phyloP scores from a whole-genome alignment of 768 basidiomycete species.

The Phanerochaete sordida region DNA sequence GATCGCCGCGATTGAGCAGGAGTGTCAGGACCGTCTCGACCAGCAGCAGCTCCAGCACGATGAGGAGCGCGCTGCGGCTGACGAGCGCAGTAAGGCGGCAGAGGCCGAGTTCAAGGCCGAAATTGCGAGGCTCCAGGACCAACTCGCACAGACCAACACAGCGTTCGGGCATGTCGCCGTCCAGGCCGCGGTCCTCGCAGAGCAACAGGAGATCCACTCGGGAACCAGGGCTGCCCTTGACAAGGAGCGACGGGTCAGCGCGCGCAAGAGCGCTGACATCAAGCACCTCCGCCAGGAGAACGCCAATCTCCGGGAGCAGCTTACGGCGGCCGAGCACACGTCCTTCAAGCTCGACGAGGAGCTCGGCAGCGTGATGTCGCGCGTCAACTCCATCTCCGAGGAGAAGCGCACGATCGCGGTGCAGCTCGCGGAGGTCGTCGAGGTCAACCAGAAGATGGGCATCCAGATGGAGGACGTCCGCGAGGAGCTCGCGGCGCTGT shows the following conservation, averaged over 20 bases:
- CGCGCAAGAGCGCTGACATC: background rate
- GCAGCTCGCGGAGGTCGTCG: background rate
- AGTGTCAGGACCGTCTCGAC: background rate
- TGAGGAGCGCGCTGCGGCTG: background rate
- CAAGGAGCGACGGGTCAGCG: background rate
- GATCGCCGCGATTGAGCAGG: background rate
- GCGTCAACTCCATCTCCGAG: background rate
- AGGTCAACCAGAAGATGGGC: background rate
- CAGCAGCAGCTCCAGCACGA: background rate
- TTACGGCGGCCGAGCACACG: background rate
- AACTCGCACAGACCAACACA: background rate
- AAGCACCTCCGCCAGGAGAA: background rate
- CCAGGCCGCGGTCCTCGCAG: background rate
- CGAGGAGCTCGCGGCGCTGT: background rate
- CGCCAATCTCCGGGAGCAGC: background rate
- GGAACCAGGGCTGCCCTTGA: background rate
- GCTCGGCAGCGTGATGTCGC: background rate
- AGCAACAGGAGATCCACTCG: background rate
- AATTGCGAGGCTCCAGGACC: background rate
- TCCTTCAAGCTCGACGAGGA: background rate
- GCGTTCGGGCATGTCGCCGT: background rate
- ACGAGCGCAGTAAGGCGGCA: background rate
- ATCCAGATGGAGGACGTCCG: background rate
- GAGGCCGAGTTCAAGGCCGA: background rate
- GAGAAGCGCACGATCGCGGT: background rate